Evolutionary conservation across 345 rosid genomes (phyloP).

Genomic region (Aquilaria yunnanensis): DNA sequence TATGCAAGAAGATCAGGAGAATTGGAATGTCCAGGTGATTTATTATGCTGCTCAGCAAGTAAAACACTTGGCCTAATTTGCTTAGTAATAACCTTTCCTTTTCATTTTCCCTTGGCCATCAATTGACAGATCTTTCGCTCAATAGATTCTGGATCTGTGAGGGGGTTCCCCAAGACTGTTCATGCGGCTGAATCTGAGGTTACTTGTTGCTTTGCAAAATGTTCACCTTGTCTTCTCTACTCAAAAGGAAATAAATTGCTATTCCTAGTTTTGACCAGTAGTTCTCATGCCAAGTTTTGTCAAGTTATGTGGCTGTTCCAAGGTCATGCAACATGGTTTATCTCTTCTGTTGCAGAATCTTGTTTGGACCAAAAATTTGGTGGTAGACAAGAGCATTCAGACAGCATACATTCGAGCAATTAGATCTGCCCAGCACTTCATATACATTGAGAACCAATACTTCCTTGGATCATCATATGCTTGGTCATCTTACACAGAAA

Average conservation of each 20-base stretch:
- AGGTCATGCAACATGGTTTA: not conserved
- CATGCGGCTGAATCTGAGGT: conserved; percentile 56
- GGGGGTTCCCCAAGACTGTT: conserved; percentile 79
- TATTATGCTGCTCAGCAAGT: not conserved
- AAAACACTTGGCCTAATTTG: not conserved
- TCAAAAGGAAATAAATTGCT: not conserved
- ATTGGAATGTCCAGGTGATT: conserved; percentile 79
- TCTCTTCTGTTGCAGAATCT: conserved; percentile 54
- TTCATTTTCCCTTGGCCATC: not conserved
- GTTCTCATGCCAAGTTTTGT: not conserved
- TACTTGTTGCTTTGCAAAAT: no score
- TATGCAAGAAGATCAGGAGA: conserved; percentile 48
- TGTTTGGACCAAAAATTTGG: conserved; percentile 76
- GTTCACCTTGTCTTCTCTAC: not conserved
- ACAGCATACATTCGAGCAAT: conserved; percentile 88
- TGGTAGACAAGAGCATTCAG: conserved; percentile 84
- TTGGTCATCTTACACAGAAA: conserved; percentile 71
- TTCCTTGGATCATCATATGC: conserved; percentile 84
- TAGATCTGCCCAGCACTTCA: conserved; percentile 77
- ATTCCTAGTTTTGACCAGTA: not conserved
- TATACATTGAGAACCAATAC: conserved; percentile 87
- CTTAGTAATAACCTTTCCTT: not conserved
- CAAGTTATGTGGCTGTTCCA: not conserved
- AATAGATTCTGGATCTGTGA: conserved; percentile 81
- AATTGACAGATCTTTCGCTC: conserved; percentile 65